Conservation (phyloP, 441 rosid genomes). For the Capsella rubella region DNA sequence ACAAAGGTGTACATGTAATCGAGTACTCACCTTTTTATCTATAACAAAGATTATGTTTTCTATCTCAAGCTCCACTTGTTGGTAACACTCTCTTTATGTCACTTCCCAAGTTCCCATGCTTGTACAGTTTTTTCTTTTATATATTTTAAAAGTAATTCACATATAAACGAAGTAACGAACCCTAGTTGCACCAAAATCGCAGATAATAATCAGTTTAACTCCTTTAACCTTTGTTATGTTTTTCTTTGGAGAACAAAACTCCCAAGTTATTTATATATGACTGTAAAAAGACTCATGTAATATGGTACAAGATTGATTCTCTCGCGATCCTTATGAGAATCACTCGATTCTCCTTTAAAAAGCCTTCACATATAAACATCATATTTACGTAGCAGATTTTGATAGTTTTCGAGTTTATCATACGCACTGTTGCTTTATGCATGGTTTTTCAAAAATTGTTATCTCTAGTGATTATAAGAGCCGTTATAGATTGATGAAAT, state of each 20-base stretch:
- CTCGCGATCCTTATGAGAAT: conserved; percentile 1
- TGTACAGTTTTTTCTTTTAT: conserved; percentile 8
- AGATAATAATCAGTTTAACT: background rate
- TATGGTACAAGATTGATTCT: conserved; percentile 26
- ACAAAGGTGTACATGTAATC: background rate
- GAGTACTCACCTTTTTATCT: background rate
- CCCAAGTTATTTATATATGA: no score
- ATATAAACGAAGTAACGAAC: background rate
- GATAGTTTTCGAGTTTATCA: background rate
- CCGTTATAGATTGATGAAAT: no score
- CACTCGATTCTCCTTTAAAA: background rate
- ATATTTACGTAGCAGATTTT: background rate
- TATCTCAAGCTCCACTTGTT: conserved; percentile 20
- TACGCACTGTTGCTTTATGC: background rate
- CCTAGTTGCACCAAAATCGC: background rate
- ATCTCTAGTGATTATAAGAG: background rate
- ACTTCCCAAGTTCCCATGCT: conserved; percentile 20
- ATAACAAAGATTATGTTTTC: conserved; percentile 10
- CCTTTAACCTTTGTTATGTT: background rate
- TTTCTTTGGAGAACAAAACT: background rate
- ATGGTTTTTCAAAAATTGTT: background rate
- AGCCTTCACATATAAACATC: background rate
- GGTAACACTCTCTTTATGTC: background rate
- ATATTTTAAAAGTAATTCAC: background rate
- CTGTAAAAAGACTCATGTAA: background rate